Evolutionary conservation across 2,329 filamentous ascomycete genomes (phyloP).

Genomic region (Zymoseptoria brevis): DNA sequence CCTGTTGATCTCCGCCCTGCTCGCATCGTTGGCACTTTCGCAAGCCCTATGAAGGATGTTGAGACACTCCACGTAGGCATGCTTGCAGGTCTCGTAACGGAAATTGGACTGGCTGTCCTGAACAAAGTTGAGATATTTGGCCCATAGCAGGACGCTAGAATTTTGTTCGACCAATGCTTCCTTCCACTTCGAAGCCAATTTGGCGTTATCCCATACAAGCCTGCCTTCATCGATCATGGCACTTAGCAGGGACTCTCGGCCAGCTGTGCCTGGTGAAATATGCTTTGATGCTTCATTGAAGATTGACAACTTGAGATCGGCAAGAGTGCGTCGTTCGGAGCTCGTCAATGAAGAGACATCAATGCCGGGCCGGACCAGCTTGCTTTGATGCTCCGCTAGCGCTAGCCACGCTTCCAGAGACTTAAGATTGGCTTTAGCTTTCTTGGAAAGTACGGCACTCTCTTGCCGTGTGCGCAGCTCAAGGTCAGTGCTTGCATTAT

Average conservation of each 20-base stretch:
- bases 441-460: slow-evolving; percentile 55
- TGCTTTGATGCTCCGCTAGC: slow-evolving; percentile 71
- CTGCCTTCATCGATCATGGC: slow-evolving; percentile 65
- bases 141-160: slow-evolving; percentile 60
- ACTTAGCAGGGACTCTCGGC: slow-evolving; percentile 55
- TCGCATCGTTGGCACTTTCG: not conserved
- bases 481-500: slow-evolving; percentile 2
- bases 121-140: slow-evolving; percentile 60
- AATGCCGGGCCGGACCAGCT: slow-evolving; percentile 48
- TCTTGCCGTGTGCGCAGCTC: slow-evolving; percentile 38
- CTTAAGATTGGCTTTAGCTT: slow-evolving; percentile 56
- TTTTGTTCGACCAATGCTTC: slow-evolving; percentile 50
- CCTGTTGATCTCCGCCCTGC: slow-evolving; percentile 23
- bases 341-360: slow-evolving; percentile 43
- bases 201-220: slow-evolving; percentile 63
- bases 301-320: slow-evolving; percentile 72
- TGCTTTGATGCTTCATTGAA: slow-evolving; percentile 68
- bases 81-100: slow-evolving; percentile 57
- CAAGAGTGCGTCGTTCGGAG: slow-evolving; percentile 59
- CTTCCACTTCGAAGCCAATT: slow-evolving; percentile 58
- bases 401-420: slow-evolving; percentile 68
- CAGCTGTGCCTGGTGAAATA: slow-evolving; percentile 35
- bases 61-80: slow-evolving; percentile 53
- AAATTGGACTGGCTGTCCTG: slow-evolving; percentile 62
- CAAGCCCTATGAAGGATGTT: slow-evolving; percentile 5